phyloP scores from a whole-genome alignment of 2,329 filamentous ascomycete genomes.

The Ophiocordyceps unilateralis region DNA sequence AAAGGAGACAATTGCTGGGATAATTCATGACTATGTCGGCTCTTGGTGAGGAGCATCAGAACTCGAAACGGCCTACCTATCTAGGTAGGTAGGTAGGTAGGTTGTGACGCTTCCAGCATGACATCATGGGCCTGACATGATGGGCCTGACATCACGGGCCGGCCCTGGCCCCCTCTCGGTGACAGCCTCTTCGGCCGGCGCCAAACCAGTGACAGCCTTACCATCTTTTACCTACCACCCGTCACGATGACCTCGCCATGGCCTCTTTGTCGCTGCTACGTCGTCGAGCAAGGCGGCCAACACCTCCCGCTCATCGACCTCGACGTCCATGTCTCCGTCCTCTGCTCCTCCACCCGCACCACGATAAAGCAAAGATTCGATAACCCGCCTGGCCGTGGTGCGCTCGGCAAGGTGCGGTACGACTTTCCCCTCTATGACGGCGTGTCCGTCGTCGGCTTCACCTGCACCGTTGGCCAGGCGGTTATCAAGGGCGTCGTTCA shows the following conservation, averaged over 20 bases:
- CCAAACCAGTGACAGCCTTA: no score
- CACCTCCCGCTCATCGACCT: conserved; percentile 43
- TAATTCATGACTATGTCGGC: neutral
- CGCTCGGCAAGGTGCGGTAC: conserved; percentile 36
- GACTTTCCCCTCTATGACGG: conserved; percentile 58
- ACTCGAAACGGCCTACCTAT: no score
- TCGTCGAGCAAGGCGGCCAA: conserved; percentile 6
- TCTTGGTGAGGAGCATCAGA: neutral
- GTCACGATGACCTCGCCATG: no score
- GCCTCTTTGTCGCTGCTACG: neutral
- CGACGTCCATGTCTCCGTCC: conserved; percentile 41
- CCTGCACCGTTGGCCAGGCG: conserved; percentile 42
- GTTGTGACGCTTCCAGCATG: neutral
- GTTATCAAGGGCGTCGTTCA: conserved; percentile 49
- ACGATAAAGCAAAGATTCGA: conserved; percentile 39
- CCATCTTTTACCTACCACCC: no score
- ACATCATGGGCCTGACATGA: no score
- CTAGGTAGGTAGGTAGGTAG: neutral
- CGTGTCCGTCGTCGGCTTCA: conserved; percentile 51
- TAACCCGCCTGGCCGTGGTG: conserved; percentile 27
- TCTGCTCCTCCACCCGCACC: conserved; percentile 32
- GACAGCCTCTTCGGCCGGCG: no score
- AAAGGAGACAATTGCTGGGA: neutral
- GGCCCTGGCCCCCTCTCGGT: no score
- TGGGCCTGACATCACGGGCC: no score